phyloP scores from a whole-genome alignment of 495 filamentous ascomycete species.

The Durotheca rogersii region DNA sequence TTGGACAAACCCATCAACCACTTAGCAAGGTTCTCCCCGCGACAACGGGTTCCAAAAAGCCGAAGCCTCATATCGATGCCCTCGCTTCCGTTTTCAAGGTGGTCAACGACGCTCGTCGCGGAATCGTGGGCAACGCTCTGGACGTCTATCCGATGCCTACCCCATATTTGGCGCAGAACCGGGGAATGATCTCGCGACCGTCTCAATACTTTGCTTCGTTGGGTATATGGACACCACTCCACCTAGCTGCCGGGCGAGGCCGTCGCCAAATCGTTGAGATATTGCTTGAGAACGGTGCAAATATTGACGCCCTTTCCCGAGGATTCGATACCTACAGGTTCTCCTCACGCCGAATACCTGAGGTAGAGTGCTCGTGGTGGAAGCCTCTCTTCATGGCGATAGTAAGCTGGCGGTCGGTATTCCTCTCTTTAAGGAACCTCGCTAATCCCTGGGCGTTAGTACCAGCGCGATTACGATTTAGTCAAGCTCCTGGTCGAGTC shows the following conservation, averaged over 20 bases:
- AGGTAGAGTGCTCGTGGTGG: neutral
- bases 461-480: neutral
- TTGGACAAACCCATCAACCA: constrained; percentile 57
- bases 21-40: constrained; percentile 51
- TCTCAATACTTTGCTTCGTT: too few relatives aligned
- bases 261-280: constrained; percentile 1
- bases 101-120: constrained; percentile 80
- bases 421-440: too few relatives aligned
- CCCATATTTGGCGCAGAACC: too few relatives aligned
- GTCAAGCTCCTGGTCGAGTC: constrained; percentile 2
- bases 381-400: constrained; percentile 16
- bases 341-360: neutral
- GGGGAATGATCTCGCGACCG: too few relatives aligned
- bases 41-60: constrained; percentile 48
- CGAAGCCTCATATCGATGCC: constrained; percentile 58
- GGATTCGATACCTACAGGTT: neutral
- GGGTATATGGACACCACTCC: constrained; percentile 7
- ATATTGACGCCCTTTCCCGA: constrained; percentile 6
- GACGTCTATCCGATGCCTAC: too few relatives aligned
- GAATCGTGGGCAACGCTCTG: too few relatives aligned
- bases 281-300: constrained; percentile 7
- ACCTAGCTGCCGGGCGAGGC: constrained; percentile 1
- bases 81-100: constrained; percentile 97
- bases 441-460: constrained; percentile 6
- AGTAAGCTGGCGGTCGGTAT: too few relatives aligned